phyloP scores from a whole-genome alignment of 306 rosid species.

The Lathyrus aphaca region DNA sequence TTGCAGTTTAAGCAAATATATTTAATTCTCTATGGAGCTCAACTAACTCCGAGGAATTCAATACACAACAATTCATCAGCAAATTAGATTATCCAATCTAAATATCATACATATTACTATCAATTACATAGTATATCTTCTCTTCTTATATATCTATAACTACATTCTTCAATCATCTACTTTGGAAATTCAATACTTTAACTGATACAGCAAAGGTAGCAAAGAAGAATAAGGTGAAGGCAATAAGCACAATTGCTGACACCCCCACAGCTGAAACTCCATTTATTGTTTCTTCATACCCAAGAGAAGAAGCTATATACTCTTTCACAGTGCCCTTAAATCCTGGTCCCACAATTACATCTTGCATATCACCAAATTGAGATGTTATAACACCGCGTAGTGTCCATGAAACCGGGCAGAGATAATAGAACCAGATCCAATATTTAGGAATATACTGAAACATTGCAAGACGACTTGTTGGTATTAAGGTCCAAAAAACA shows the following conservation, averaged over 20 bases:
- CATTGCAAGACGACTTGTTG: conserved; percentile 15
- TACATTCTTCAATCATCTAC: conserved; percentile 45
- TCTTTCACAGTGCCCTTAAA: conserved; percentile 65
- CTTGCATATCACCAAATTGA: conserved; percentile 77
- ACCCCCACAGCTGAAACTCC: conserved; percentile 45
- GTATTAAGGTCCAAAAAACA: neutral
- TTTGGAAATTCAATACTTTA: conserved; percentile 71
- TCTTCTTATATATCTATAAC: neutral
- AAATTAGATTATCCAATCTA: neutral
- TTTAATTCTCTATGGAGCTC: no score
- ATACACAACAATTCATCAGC: neutral
- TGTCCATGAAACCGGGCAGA: conserved; percentile 83
- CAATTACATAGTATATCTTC: conserved; percentile 1
- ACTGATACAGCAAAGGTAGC: conserved; percentile 60
- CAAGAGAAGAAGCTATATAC: conserved; percentile 53
- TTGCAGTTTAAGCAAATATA: no score
- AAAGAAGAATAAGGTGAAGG: conserved; percentile 61
- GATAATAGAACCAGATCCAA: conserved; percentile 87
- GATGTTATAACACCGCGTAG: conserved; percentile 69
- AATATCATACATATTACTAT: no score
- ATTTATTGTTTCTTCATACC: conserved; percentile 53
- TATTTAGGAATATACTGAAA: conserved; percentile 67
- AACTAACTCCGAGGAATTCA: no score
- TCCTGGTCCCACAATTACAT: conserved; percentile 56
- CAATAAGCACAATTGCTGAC: conserved; percentile 50